Conservation (phyloP, 306 rosid genomes). For the Datisca glomerata region DNA sequence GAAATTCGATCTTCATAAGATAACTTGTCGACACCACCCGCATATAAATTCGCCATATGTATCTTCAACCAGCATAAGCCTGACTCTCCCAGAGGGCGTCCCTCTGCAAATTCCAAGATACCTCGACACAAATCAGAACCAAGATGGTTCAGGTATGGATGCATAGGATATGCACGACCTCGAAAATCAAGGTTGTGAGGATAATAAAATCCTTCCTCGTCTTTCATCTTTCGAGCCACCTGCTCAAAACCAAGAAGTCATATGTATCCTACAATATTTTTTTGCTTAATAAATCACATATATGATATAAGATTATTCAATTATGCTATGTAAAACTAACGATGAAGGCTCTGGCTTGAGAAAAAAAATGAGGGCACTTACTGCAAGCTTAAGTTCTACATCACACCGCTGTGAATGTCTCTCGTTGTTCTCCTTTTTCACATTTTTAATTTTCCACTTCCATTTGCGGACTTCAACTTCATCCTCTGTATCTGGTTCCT, state of each 20-base stretch:
- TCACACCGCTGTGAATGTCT: conserved; percentile 91
- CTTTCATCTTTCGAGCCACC: conserved; percentile 98
- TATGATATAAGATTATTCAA: not conserved
- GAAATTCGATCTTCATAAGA: conserved; percentile 52
- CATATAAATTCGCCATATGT: conserved; percentile 91
- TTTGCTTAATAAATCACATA: not conserved
- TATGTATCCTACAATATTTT: not conserved
- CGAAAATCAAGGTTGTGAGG: conserved; percentile 97
- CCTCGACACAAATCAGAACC: conserved; percentile 98
- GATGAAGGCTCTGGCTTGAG: too few relatives aligned
- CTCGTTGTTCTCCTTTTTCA: conserved; percentile 61
- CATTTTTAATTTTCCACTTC: conserved; percentile 78
- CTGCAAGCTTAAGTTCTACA: conserved; percentile 84
- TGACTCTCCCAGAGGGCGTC: conserved; percentile 71
- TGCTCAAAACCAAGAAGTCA: conserved; percentile 17
- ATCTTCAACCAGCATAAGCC: conserved; percentile 93
- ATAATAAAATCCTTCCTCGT: conserved; percentile 89
- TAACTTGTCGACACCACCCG: conserved; percentile 82
- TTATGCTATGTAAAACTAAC: too few relatives aligned
- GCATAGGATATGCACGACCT: conserved; percentile 99
- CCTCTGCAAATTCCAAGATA: conserved; percentile 82
- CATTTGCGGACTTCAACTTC: conserved; percentile 71
- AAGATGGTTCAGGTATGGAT: conserved; percentile 89
- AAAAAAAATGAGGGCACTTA: too few relatives aligned
- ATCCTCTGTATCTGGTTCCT: conserved; percentile 66